Evolutionary conservation across 2,329 filamentous ascomycete species (phyloP).

Genomic region (Fusarium tricinctum): DNA sequence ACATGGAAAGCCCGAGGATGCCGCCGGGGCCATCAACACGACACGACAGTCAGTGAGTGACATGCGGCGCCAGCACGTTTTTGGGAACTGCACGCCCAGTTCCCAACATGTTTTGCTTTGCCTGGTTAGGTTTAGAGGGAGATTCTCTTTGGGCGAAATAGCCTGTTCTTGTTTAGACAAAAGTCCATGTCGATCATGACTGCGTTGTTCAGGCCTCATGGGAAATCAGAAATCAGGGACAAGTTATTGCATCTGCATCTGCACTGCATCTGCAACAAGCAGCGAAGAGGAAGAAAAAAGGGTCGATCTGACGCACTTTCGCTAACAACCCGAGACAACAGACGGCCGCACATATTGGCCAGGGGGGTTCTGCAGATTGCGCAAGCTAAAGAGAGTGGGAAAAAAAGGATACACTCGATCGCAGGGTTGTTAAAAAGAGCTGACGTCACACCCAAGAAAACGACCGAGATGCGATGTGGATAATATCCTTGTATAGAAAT

Average conservation of each 20-base stretch:
- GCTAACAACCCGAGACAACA: slow-evolving; percentile 34
- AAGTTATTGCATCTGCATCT: slow-evolving; percentile 2
- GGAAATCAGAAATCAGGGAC: slow-evolving; percentile 3
- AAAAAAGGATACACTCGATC: slow-evolving; percentile 15
- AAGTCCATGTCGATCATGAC: slow-evolving; percentile 28
- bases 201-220: slow-evolving; percentile 4
- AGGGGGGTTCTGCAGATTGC: slow-evolving; percentile 20
- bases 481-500: slow-evolving; percentile 16
- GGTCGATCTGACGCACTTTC: slow-evolving; percentile 27
- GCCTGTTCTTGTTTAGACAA: slow-evolving; percentile 8
- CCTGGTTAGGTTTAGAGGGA: slow-evolving; percentile 4
- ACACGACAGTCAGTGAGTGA: not conserved
- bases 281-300: not conserved
- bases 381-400: slow-evolving; percentile 6
- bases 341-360: slow-evolving; percentile 1
- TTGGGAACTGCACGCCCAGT: not conserved
- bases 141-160: not conserved
- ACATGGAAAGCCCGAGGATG: slow-evolving; percentile 47
- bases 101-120: not conserved
- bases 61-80: not conserved
- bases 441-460: slow-evolving; percentile 46
- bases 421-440: slow-evolving; percentile 22
- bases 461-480: slow-evolving; percentile 13
- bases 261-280: slow-evolving; percentile 1
- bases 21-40: slow-evolving; percentile 15